Evolutionary conservation across 495 filamentous ascomycete species (phyloP).

Genomic region (Penicillium cosmopolitanum): DNA sequence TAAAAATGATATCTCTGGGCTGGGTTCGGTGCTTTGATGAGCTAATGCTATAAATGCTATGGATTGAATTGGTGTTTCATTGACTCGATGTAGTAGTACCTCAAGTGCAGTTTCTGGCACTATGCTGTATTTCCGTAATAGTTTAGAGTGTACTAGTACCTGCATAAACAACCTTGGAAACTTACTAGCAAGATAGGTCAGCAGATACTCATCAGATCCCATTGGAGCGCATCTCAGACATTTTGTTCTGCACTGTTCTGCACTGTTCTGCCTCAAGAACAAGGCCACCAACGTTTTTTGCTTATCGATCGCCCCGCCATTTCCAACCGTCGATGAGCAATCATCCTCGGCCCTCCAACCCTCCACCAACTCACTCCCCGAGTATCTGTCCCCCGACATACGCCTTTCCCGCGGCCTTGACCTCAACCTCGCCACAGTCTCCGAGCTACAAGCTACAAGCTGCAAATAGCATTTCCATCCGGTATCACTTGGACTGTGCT

Average conservation of each 20-base stretch:
- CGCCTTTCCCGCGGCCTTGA: conserved; percentile 1
- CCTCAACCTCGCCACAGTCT: too few species aligned
- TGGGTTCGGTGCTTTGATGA: conserved; percentile 22
- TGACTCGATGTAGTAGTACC: too few species aligned
- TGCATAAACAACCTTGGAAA: neutral
- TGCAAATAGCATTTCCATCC: conserved; percentile 2
- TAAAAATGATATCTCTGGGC: conserved; percentile 32
- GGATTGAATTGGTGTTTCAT: neutral
- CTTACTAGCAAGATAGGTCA: neutral
- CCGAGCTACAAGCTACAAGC: neutral
- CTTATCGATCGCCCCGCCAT: conserved; percentile 1
- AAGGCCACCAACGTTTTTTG: neutral
- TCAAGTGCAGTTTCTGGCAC: too few species aligned
- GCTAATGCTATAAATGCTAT: conserved; percentile 3
- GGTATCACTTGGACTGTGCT: neutral
- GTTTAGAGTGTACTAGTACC: too few species aligned
- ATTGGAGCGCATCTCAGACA: neutral
- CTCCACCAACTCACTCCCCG: neutral
- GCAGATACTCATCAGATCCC: neutral
- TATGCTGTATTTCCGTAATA: too few species aligned
- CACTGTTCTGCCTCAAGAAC: neutral
- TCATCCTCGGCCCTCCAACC: neutral
- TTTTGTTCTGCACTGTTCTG: too few species aligned
- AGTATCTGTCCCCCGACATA: neutral
- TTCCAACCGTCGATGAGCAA: neutral